phyloP scores from a whole-genome alignment of 352 stramenopile species.

The Albugo candida region DNA sequence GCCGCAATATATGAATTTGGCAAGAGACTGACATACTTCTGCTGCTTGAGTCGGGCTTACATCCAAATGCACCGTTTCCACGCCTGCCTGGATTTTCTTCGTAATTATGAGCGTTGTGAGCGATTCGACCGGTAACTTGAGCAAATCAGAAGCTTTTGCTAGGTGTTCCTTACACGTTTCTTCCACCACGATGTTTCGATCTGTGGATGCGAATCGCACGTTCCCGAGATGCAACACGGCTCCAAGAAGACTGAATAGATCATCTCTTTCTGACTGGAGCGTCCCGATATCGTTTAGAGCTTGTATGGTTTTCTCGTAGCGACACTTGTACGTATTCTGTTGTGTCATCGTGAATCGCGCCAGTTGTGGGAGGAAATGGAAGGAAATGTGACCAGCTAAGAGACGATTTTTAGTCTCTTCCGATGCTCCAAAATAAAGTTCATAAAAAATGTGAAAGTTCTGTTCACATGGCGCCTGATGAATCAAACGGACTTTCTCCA shows the following conservation, averaged over 20 bases:
- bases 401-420: conserved; percentile 14
- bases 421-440: conserved; percentile 15
- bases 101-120: conserved; percentile 44
- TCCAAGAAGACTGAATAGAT: conserved; percentile 54
- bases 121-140: conserved; percentile 35
- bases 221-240: conserved; percentile 80
- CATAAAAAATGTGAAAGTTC: conserved; percentile 82
- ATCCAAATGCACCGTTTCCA: conserved; percentile 44
- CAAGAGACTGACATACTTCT: conserved; percentile 74
- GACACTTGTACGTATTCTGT: too few relatives aligned
- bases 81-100: conserved; percentile 11
- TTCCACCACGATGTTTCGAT: not conserved
- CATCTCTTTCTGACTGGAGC: conserved; percentile 24
- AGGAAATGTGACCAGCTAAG: conserved; percentile 13
- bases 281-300: conserved; percentile 73
- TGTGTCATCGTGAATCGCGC: conserved; percentile 20
- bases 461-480: conserved; percentile 50
- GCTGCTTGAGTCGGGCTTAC: conserved; percentile 40
- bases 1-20: conserved; percentile 84
- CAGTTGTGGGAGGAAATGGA: conserved; percentile 43
- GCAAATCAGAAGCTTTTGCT: conserved; percentile 23
- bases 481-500: conserved; percentile 88
- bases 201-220: conserved; percentile 23
- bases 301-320: conserved; percentile 14
- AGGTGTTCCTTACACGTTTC: not conserved